Evolutionary conservation across 1,139 yeast species (phyloP), one percentile per base, ranked within the genome.

Genomic region (Pichia sp.): DNA sequence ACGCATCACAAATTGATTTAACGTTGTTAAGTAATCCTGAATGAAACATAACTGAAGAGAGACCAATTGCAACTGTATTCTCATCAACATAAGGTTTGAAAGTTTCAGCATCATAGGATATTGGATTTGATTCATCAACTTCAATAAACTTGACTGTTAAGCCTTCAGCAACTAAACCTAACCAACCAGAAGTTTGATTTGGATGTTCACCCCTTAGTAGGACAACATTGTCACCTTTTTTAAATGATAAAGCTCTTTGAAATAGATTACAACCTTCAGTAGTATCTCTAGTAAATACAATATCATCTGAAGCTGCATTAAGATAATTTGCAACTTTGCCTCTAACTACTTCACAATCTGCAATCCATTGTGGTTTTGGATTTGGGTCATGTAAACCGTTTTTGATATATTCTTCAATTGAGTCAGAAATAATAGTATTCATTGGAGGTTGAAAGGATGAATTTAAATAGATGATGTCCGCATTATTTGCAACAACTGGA

Each of bases 21-120:
- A 49, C 34, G 18, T 49, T 19, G 16, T 49, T 49, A 25, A 49
- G 46, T 3, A 46, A 7, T 25, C 52, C 52, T 7, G 52, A 41
- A 30, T 49, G 43, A 42, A 46, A 49, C 52, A 49, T 49, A 10
- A 49, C 42, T n/a, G 52, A 49, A 2, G 52, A 49, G 34, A 49
- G 22, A 27, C 49, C 49, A 28, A 49, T 45, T 22, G 52, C 52
- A 31, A 46, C 33, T 9, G 52, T 49, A 22, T 49, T 46, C 18
- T 39, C 46, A 22, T 49, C 52, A 25, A 49, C 30, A 22, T 18
- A 46, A 4, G 39, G 39, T n/a, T 7, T 18, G 3, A 36, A 36
- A 13, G 39, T 18, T 10, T 36, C 22, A 2, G 13, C 39, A 36
- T 18, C 22, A 18, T 9, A 18, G 5, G 39, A 8, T 2, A 18